Conservation (phyloP, 2,329 filamentous ascomycete species). For the Akanthomyces muscarius region DNA sequence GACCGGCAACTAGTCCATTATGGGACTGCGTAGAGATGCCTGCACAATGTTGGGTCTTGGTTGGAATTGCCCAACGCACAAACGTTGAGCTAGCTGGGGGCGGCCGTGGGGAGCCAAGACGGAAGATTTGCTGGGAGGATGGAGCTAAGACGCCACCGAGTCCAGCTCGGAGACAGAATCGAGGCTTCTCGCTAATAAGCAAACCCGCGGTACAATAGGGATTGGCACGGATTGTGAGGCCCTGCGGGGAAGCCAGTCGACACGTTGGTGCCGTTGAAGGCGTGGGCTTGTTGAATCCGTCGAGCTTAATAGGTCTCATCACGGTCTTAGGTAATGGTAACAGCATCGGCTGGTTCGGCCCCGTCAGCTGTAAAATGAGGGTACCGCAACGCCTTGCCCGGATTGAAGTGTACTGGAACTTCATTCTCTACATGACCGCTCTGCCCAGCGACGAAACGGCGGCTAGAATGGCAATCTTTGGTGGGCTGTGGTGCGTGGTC, state of each 20-base stretch:
- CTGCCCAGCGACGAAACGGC: not conserved
- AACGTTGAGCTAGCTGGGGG: slow-evolving; percentile 6
- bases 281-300: not conserved
- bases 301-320: not conserved
- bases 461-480: not conserved
- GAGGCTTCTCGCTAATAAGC: not conserved
- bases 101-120: not conserved
- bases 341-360: not conserved
- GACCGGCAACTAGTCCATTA: not conserved
- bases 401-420: not conserved
- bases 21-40: not conserved
- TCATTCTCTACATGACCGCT: not conserved
- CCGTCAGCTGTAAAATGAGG: not conserved
- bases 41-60: not conserved
- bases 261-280: not conserved
- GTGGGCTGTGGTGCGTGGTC: not conserved
- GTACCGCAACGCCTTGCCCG: not conserved
- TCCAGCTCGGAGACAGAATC: not conserved
- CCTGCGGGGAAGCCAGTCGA: slow-evolving; percentile 5
- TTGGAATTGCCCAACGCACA: slow-evolving; percentile 1
- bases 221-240: slow-evolving; percentile 6
- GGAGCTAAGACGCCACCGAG: not conserved
- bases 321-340: not conserved
- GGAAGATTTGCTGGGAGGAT: not conserved
- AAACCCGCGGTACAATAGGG: not conserved